Base-by-base conservation (phyloP, 1,284 basidiomycete genomes). In the Naganishia sp. region DNA sequence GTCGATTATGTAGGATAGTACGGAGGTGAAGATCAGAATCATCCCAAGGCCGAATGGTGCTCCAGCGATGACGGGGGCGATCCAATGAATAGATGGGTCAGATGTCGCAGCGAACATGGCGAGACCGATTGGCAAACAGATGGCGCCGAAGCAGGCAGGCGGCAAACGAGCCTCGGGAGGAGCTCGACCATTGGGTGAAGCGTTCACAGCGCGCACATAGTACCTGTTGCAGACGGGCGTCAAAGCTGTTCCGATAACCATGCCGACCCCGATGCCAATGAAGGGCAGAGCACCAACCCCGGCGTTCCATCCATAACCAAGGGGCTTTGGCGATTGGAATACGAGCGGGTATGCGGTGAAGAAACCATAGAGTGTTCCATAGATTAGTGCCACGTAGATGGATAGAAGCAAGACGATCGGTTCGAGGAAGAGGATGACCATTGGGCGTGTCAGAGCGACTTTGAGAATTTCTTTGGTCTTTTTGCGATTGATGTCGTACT, bases 371-470 rank as follows among this genome's bases (percentile, higher is more conserved):
- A 79, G 71, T 2, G 71, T 74, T 1, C 72, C 75, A 71, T 76
- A 76, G 23, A 76, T 68, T 31, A 77, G 68, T 3, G 74, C 72
- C 35, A 58, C 63, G 77, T 89, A 91, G 49, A 90, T 75, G 0
- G 87, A 83, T 25, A 89, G 80, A 31, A 85, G 79, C 9, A 87
- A 77, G 1, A 89, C 87, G 71, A 90, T 90, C 21, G 86, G 84
- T 75, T 90, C 88, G 17, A 83, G 85, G 68, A 84, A 78, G 39
- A 90, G 78, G 72, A 90, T 70, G 84, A 85, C 76, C 74, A 88
- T 88, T 3, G 88, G 88, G 68, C 87, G 80, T 42, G 81, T 82
- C 67, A 89, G 63, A 25, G 72, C 75, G 56, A 72, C 71, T 63
- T 69, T 72, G 65, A 80, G 63, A 13, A 77, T 71, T 50, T 75